Evolutionary conservation across 345 rosid species (phyloP).

Genomic region (Zanthoxylum bungeanum): DNA sequence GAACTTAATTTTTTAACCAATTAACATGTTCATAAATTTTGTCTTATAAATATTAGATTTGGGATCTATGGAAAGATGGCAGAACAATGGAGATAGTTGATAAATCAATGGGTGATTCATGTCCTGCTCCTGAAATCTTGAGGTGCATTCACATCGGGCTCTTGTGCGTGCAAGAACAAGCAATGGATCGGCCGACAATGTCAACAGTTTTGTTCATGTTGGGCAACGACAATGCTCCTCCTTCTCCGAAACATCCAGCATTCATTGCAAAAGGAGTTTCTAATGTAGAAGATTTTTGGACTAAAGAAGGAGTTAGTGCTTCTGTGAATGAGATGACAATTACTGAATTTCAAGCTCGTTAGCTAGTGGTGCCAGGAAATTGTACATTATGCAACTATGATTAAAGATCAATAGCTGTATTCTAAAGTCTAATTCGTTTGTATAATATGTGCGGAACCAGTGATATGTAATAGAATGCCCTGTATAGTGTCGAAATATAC

Average conservation of each 20-base stretch:
- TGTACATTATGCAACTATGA: background rate
- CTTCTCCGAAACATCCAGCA: too few species aligned
- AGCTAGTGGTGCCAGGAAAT: background rate
- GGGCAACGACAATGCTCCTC: too few species aligned
- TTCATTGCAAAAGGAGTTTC: too few species aligned
- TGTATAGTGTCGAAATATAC: too few species aligned
- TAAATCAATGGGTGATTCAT: constrained; percentile 18
- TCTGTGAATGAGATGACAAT: constrained; percentile 37
- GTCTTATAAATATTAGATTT: constrained; percentile 30
- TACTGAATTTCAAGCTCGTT: constrained; percentile 30
- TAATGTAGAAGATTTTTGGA: background rate
- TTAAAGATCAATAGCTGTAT: background rate
- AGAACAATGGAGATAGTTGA: constrained; percentile 35
- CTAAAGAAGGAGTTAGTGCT: constrained; percentile 9
- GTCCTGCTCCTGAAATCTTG: constrained; percentile 22
- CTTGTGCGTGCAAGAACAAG: constrained; percentile 57
- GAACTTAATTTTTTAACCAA: background rate
- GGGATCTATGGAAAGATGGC: constrained; percentile 51
- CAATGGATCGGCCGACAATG: constrained; percentile 50
- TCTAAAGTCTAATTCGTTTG: background rate
- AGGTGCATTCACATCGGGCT: constrained; percentile 61
- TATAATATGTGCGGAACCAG: too few species aligned
- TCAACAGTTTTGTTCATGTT: constrained; percentile 48
- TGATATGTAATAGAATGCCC: too few species aligned
- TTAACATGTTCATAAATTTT: background rate